A percentile compares a stretch with the other conserved stretches of the same genome.
Evolutionary conservation across 1,139 yeast species (phyloP).

Genomic region (Sugiyamaella neomexicana): DNA sequence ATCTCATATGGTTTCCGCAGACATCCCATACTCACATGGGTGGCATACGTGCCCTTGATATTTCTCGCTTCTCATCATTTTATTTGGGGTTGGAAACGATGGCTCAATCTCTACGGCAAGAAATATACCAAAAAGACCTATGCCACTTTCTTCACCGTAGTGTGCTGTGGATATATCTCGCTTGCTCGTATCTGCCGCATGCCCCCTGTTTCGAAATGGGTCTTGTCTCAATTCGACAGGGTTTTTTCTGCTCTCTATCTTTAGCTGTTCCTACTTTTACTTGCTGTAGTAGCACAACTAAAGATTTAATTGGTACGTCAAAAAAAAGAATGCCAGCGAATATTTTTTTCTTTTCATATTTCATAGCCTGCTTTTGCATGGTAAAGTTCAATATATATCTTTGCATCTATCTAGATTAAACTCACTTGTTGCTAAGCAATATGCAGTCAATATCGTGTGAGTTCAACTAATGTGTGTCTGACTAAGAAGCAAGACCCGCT

Average conservation of each 20-base stretch:
- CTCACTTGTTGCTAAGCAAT: background rate
- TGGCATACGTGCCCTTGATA: constrained; percentile 36
- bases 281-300: background rate
- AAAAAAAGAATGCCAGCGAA: background rate
- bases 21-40: constrained; percentile 31
- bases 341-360: background rate
- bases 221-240: constrained; percentile 27
- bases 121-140: constrained; percentile 21
- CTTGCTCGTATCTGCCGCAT: constrained; percentile 24
- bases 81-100: constrained; percentile 45
- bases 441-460: background rate
- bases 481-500: background rate
- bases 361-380: background rate
- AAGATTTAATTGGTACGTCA: background rate
- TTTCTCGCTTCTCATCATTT: constrained; percentile 45
- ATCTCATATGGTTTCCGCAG: constrained; percentile 47
- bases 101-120: constrained; percentile 31
- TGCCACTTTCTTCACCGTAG: constrained; percentile 14
- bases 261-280: background rate
- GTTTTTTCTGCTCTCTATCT: constrained; percentile 19
- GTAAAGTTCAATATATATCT: background rate
- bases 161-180: constrained; percentile 23
- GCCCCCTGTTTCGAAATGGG: constrained; percentile 29
- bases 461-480: background rate
- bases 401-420: background rate